Percentiles rank a stretch among this genome's conserved stretches.
Evolutionary conservation across 768 basidiomycete genomes (phyloP).

Genomic region (Pluteus cervinus): DNA sequence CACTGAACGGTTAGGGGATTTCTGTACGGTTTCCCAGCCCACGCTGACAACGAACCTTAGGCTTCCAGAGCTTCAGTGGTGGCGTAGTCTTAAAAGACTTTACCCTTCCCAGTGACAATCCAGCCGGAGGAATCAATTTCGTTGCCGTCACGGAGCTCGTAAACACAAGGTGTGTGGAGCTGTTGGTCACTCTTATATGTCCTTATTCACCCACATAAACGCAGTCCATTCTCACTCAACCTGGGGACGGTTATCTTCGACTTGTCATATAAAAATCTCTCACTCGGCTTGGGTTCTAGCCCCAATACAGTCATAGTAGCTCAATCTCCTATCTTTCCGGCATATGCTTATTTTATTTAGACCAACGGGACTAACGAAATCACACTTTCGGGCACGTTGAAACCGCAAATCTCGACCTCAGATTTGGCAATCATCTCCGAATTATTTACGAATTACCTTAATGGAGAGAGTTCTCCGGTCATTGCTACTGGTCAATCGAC

Average conservation of each 20-base stretch:
- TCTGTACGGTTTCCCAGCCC: neutral
- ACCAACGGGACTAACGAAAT: conserved; percentile 51
- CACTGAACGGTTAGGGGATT: conserved; percentile 41
- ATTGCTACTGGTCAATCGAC: conserved; percentile 57
- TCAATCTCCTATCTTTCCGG: conserved; percentile 4
- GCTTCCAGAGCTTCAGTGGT: conserved; percentile 56
- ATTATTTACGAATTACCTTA: conserved; percentile 69
- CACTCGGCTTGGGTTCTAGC: conserved; percentile 51
- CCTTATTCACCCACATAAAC: conserved; percentile 1
- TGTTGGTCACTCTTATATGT: neutral
- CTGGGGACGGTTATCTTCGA: conserved; percentile 64
- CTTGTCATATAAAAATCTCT: conserved; percentile 50
- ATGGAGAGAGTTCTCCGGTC: conserved; percentile 52
- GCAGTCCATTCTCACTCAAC: conserved; percentile 61
- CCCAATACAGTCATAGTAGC: conserved; percentile 47
- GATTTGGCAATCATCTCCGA: conserved; percentile 47
- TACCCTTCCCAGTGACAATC: conserved; percentile 60
- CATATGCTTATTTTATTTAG: conserved; percentile 21
- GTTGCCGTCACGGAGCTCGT: conserved; percentile 46
- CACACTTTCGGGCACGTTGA: conserved; percentile 48
- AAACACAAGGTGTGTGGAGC: conserved; percentile 44
- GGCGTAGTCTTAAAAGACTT: conserved; percentile 52
- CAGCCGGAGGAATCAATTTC: conserved; percentile 64
- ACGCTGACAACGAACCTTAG: conserved; percentile 21
- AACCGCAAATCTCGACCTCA: conserved; percentile 41